Evolutionary conservation across 2,329 filamentous ascomycete genomes (phyloP).

Genomic region (Fusarium floridanum): DNA sequence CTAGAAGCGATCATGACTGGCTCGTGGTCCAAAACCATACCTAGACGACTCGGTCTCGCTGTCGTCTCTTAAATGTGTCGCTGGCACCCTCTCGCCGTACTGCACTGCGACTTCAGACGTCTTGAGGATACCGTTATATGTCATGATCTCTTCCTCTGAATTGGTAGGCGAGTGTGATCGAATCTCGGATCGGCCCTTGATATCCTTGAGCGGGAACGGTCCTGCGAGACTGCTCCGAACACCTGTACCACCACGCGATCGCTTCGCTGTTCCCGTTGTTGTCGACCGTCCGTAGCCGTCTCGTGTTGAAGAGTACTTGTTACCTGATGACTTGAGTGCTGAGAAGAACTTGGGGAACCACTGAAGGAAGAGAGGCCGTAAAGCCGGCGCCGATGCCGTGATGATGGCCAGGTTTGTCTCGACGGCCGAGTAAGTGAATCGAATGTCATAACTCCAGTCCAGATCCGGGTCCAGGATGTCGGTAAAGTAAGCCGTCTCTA

Average conservation of each 20-base stretch:
- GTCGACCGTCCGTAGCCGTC: conserved; percentile 25
- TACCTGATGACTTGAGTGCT: conserved; percentile 27
- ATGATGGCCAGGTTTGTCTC: conserved; percentile 55
- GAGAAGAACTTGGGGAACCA: conserved; percentile 53
- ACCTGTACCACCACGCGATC: conserved; percentile 21
- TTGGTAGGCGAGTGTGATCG: conserved; percentile 50
- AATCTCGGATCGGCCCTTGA: conserved; percentile 50
- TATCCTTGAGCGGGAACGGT: conserved; percentile 44
- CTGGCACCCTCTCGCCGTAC: conserved; percentile 8
- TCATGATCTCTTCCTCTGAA: conserved; percentile 56
- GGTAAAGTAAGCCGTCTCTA: conserved; percentile 37
- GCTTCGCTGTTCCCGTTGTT: conserved; percentile 12
- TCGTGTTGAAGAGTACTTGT: conserved; percentile 25
- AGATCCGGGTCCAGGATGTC: conserved; percentile 3
- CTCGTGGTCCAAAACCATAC: background rate
- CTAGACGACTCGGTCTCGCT: background rate
- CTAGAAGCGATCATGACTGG: background rate
- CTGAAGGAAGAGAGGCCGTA: conserved; percentile 51
- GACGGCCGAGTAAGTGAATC: conserved; percentile 50
- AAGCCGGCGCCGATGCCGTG: conserved; percentile 52
- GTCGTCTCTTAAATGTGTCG: background rate
- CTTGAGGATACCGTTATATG: conserved; percentile 55
- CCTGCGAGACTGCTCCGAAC: conserved; percentile 21
- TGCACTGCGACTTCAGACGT: conserved; percentile 42
- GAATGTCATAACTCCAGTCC: conserved; percentile 49